Evolutionary conservation across 1,139 yeast species (phyloP), one percentile per base, ranked within the genome.

Genomic region (Kurtzmaniella quercitrusa): DNA sequence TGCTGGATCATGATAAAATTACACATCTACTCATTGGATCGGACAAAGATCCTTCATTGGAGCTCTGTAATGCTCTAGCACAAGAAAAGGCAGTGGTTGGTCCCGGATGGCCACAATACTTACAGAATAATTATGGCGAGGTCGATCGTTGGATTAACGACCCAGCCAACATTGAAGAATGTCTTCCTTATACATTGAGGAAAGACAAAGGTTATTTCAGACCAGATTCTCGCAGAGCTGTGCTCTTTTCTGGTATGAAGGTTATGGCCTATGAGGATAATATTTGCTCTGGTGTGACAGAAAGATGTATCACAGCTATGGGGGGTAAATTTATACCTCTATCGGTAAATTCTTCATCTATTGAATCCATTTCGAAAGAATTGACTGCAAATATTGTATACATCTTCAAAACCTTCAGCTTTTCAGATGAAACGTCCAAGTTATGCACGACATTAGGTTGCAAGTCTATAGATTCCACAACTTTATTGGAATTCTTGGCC

Each of bases 21-120:
- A 62, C 69, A 2, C 70, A 65, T 47, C 58, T 53, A 38, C 44
- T 55, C n/a, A 42, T 56, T 1, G 40, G 45, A 30, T 49, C 51
- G n/a, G 57, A 52, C 12, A 41, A 43, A 5, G 42, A 38, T 5
- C 32, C 39, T 8, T 33, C 41, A 23, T 34, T 30, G 23, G 45
- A 39, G 5, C 37, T 40, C 17, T 43, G 39, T 5, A 44, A 55
- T 11, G 59, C 66, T 1, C 47, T 66, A 17, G 57, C 60, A 53
- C 48, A 59, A 35, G 66, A 57, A 0, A 42, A 63, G 2, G 66
- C 69, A 1, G 46, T 67, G 5, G 50, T 67, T 11, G 53, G 56
- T 37, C 42, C 49, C 7, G 37, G 43, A 2, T 68, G 72, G 73
- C 30, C 56, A 9, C 47, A 50, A 18, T 45, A 40, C 12, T 44